Evolutionary conservation across 1,284 basidiomycete species (phyloP).

Genomic region (Clitocybe nebularis): DNA sequence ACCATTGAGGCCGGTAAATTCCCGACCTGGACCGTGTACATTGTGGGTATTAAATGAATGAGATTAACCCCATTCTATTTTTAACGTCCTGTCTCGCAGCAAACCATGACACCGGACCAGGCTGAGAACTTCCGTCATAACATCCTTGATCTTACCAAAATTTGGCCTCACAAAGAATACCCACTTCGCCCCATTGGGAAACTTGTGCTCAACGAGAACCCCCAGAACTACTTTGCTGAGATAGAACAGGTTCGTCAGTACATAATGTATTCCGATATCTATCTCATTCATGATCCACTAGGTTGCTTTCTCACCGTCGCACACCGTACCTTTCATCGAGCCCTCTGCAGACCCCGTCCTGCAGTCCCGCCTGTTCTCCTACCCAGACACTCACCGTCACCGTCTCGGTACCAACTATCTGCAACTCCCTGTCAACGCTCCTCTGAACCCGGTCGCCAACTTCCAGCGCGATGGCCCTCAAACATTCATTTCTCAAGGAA

Average conservation of each 20-base stretch:
- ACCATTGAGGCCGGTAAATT: conserved; percentile 74
- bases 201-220: conserved; percentile 84
- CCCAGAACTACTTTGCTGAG: conserved; percentile 84
- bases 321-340: conserved; percentile 85
- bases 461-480: conserved; percentile 81
- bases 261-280: not conserved
- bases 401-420: conserved; percentile 84
- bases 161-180: conserved; percentile 83
- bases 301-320: conserved; percentile 83
- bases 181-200: conserved; percentile 86
- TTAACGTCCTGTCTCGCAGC: too few relatives aligned
- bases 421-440: conserved; percentile 88
- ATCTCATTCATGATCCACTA: conserved; percentile 27
- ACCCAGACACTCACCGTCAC: conserved; percentile 92
- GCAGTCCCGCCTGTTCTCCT: conserved; percentile 91
- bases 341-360: conserved; percentile 87
- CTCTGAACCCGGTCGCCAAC: conserved; percentile 71
- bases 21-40: conserved; percentile 78
- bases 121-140: conserved; percentile 90
- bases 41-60: conserved; percentile 39
- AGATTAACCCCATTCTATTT: not conserved
- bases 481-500: conserved; percentile 76
- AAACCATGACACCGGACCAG: conserved; percentile 88
- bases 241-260: conserved; percentile 64
- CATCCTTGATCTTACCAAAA: conserved; percentile 87